Conservation (phyloP, 495 filamentous ascomycete species). For the Lophiotrema nucula region DNA sequence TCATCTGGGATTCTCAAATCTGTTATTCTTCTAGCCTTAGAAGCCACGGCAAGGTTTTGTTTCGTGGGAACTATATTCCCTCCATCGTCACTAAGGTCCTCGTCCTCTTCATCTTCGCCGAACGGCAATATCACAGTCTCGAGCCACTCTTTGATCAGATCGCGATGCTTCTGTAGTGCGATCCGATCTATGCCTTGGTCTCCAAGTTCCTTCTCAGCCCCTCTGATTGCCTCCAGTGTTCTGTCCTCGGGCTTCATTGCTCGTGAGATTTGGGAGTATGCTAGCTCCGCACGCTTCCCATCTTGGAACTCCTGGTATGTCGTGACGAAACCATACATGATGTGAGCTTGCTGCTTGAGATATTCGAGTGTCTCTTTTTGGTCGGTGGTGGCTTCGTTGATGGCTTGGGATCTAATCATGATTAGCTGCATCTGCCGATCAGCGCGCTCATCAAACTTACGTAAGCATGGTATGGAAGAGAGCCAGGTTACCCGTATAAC, state of each 20-base stretch:
- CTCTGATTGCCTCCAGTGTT: background rate
- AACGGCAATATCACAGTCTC: conserved; percentile 2
- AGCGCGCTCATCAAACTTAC: background rate
- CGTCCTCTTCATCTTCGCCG: conserved; percentile 1
- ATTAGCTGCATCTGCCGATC: background rate
- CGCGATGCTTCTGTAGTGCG: background rate
- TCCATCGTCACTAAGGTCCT: too few species aligned
- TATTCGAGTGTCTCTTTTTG: background rate
- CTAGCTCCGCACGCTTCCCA: background rate
- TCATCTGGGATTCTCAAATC: too few species aligned
- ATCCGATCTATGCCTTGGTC: background rate
- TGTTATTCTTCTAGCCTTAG: too few species aligned
- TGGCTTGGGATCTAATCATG: background rate
- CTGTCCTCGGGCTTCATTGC: background rate
- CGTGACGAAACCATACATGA: background rate
- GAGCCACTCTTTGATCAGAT: conserved; percentile 1
- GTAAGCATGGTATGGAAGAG: background rate
- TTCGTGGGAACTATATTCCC: too few species aligned
- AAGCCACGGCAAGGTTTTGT: too few species aligned
- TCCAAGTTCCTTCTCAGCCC: background rate
- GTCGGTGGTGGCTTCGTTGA: background rate
- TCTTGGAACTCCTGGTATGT: background rate
- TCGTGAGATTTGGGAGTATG: background rate
- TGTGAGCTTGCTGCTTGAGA: background rate
- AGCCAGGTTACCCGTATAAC: background rate